Evolutionary conservation across 805 yeast genomes (phyloP).

Genomic region (Candida michaelii): DNA sequence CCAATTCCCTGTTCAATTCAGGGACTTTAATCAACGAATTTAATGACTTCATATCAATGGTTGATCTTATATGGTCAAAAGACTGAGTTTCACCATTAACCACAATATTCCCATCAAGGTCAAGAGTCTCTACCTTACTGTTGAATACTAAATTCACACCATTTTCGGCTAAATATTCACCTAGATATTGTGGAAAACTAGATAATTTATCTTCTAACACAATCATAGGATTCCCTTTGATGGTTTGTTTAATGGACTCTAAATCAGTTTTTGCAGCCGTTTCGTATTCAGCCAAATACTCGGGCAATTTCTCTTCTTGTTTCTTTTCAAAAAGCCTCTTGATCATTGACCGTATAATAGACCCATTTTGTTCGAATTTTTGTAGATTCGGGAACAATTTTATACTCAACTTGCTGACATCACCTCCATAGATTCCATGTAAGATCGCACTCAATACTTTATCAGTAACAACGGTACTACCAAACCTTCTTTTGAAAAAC

Average conservation of each 20-base stretch:
- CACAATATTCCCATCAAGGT: conserved; percentile 17
- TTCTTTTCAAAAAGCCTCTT: conserved; percentile 27
- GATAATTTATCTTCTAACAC: conserved; percentile 58
- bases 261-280: conserved; percentile 39
- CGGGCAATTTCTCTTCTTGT: conserved; percentile 8
- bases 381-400: conserved; percentile 55
- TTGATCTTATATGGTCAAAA: conserved; percentile 61
- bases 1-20: conserved; percentile 19
- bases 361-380: conserved; percentile 54
- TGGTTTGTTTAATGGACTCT: conserved; percentile 26
- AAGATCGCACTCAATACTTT: conserved; percentile 77
- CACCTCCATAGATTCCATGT: conserved; percentile 87
- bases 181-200: conserved; percentile 47
- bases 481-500: conserved; percentile 71
- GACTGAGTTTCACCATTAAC: conserved; percentile 15
- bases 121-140: conserved; percentile 22
- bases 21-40: conserved; percentile 26
- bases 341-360: conserved; percentile 49
- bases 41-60: conserved; percentile 49
- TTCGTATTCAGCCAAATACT: conserved; percentile 37
- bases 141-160: conserved; percentile 44
- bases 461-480: conserved; percentile 45
- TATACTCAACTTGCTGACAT: conserved; percentile 64
- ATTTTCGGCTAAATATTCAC: conserved; percentile 31
- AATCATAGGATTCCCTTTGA: conserved; percentile 63